Base-by-base conservation (phyloP, 192 early-diverging fungal genomes). In the Mortierella alpina region DNA sequence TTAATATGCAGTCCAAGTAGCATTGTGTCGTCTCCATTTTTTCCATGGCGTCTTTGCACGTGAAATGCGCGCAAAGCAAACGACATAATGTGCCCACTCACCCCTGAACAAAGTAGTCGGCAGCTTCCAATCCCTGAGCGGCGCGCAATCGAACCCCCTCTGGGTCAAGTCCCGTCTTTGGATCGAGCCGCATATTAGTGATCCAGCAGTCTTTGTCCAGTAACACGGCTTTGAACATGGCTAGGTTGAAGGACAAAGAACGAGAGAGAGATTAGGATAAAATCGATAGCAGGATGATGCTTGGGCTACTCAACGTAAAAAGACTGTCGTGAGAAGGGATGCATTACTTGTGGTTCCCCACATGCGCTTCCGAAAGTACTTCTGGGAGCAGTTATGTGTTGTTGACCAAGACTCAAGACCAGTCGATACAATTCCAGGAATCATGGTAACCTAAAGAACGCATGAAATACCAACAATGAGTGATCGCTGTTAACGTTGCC, bases 171-270 rank as follows among this genome's bases (percentile, higher is more conserved):
- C 96, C 96, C 0, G 93, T 95, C 5, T 82, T 63, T 47, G 91
- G 84, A 69, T 97, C 93, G 40, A 97, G 88, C 83, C 88, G 91
- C 88, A 97, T 88, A 70, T 95, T 93, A 50, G 90, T 68, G 52
- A 89, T 86, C 96, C 96, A 97, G 68, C 93, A 93, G 50, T 92
- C 91, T 72, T 94, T 96, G 82, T 96, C 95, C 60, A 96, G 72
- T 23, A 97, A 60, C 4, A 97, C 87, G 0, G 95, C 94, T 45
- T 91, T 90, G 76, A 97, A 91, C 93, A 96, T 91, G 13, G 95
- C 90, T 89, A 57, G 20, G 13, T 20, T 40, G 20, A 6, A 44
- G 48, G 48, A 58, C 6, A n/a, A 45, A 31, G 20, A 65, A 59
- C 22, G n/a, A 51, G 44, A 49, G 22, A 39, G 20, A 66, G 22